Conservation (phyloP, 116 monocot species). For the Iris pallida region DNA sequence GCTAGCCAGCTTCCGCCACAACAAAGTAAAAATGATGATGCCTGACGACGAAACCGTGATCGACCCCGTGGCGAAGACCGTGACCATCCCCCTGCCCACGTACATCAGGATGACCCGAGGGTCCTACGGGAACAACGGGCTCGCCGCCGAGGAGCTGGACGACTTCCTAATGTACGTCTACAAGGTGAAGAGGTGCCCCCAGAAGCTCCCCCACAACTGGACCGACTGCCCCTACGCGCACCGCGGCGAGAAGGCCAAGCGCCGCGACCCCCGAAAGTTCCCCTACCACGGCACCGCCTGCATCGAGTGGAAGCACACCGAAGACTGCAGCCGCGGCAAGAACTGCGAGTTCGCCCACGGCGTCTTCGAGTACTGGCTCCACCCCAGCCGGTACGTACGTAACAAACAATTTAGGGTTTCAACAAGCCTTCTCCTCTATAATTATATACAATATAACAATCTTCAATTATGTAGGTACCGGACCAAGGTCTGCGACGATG, state of each 20-base stretch:
- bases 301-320: neutral
- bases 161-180: conserved; percentile 65
- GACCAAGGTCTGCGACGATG: neutral
- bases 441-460: too few species aligned
- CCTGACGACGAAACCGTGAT: too few species aligned
- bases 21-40: too few species aligned
- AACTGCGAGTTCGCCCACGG: neutral
- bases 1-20: too few species aligned
- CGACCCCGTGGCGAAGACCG: too few species aligned
- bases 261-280: conserved; percentile 39
- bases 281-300: conserved; percentile 15
- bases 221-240: conserved; percentile 67
- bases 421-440: too few species aligned
- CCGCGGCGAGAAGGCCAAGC: conserved; percentile 52
- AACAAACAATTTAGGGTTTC: too few species aligned
- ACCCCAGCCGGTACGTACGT: too few species aligned
- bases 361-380: neutral
- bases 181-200: conserved; percentile 49
- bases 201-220: conserved; percentile 52
- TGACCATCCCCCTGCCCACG: too few species aligned
- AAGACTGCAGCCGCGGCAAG: conserved; percentile 3
- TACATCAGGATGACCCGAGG: too few species aligned
- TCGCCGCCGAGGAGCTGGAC: conserved; percentile 5
- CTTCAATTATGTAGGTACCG: too few species aligned
- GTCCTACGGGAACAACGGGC: too few species aligned